These are phyloP conservation scores for Ustilago shanxiensis DNA, from an alignment of 1,284 basidiomycete species.

Conservation along the genomic window DNA sequence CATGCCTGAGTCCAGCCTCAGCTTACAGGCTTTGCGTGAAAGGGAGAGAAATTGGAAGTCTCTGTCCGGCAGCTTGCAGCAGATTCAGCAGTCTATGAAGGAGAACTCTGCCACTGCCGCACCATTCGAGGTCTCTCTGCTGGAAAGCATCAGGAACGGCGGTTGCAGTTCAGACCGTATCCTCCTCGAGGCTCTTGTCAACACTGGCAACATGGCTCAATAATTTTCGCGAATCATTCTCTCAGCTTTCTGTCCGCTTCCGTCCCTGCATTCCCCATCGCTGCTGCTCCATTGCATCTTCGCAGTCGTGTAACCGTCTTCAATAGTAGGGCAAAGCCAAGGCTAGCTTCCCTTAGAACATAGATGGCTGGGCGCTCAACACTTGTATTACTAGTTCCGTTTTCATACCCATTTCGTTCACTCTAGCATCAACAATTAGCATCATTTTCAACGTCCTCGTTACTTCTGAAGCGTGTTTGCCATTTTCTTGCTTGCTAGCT, in stretches of 20 bases:
- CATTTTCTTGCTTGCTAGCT: neutral
- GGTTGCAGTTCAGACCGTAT: conserved; percentile 29
- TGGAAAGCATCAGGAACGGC: conserved; percentile 34
- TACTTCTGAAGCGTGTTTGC: neutral
- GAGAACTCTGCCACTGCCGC: neutral
- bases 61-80: conserved; percentile 34
- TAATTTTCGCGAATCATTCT: neutral
- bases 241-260: neutral
- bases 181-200: conserved; percentile 37
- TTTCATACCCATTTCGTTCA: conserved; percentile 4
- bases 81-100: conserved; percentile 22
- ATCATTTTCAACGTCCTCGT: neutral
- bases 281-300: neutral
- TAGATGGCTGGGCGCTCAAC: neutral
- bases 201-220: conserved; percentile 22
- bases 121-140: conserved; percentile 11
- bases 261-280: neutral
- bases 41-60: conserved; percentile 45
- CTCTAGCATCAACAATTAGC: neutral
- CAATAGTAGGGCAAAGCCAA: neutral
- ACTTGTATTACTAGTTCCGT: neutral
- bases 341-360: too few relatives aligned
- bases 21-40: conserved; percentile 43
- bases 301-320: neutral
- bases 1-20: conserved; percentile 32